These are phyloP conservation scores for Oxytropis ochrocephala DNA, from an alignment of 306 rosid genomes.

Conservation along the genomic window DNA sequence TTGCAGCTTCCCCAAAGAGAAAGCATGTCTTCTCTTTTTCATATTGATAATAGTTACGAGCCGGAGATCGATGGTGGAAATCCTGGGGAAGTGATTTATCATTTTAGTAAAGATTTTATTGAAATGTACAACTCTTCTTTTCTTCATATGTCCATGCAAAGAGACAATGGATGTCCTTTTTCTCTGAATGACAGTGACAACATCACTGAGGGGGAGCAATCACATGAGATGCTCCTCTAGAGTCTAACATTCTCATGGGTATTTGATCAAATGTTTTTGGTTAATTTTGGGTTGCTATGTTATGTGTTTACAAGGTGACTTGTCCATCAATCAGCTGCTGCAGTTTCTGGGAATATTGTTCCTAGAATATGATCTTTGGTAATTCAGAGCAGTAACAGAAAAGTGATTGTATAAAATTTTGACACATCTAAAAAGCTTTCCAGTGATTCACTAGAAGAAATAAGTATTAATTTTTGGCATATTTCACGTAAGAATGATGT, in stretches of 20 bases:
- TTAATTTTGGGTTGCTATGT: background rate
- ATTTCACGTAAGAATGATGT: background rate
- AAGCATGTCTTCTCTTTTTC: conserved; percentile 23
- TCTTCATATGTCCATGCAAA: conserved; percentile 28
- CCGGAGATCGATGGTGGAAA: conserved; percentile 20
- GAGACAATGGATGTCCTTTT: conserved; percentile 30
- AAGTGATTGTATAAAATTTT: background rate
- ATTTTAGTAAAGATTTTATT: conserved; percentile 27
- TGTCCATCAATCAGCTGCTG: background rate
- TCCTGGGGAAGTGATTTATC: conserved; percentile 25
- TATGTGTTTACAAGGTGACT: background rate
- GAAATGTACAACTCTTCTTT: conserved; percentile 29
- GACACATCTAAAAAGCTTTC: conserved; percentile 1
- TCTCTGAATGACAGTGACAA: conserved; percentile 19
- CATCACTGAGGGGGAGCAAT: conserved; percentile 19
- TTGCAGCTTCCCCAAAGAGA: conserved; percentile 31
- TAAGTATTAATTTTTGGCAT: background rate
- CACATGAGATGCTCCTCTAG: conserved; percentile 17
- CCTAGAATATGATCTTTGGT: background rate
- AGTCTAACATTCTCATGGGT: conserved; percentile 1
- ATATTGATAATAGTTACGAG: conserved; percentile 10
- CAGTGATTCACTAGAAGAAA: conserved; percentile 7
- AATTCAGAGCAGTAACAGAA: background rate
- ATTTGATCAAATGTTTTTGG: conserved; percentile 15
- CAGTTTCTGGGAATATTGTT: conserved; percentile 9